These are phyloP conservation scores for Mortierella sp. DNA, from an alignment of 371 early-diverging fungal genomes.

Conservation along the genomic window DNA sequence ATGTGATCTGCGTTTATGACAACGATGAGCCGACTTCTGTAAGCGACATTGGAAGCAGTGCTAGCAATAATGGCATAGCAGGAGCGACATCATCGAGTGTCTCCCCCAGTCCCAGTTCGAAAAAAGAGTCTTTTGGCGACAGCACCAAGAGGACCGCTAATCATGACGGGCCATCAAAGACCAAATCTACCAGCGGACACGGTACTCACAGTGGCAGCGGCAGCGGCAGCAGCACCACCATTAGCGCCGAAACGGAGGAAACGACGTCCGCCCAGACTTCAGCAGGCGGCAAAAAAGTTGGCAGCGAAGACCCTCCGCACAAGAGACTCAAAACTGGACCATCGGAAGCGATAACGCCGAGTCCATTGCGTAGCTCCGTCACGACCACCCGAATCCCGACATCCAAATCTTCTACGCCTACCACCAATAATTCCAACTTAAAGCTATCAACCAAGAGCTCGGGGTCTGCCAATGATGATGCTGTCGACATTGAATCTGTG, in stretches of 20 bases:
- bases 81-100: background rate
- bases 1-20: constrained; percentile 45
- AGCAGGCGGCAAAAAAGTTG: background rate
- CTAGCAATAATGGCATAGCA: background rate
- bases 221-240: background rate
- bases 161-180: background rate
- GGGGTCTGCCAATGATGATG: constrained; percentile 12
- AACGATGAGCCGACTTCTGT: constrained; percentile 39
- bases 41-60: background rate
- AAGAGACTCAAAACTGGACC: constrained; percentile 28
- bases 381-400: constrained; percentile 7
- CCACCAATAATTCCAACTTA: background rate
- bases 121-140: background rate
- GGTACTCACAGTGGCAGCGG: background rate
- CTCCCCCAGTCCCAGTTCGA: background rate
- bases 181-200: background rate
- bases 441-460: constrained; percentile 7
- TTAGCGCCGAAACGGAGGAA: background rate
- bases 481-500: constrained; percentile 24
- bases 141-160: background rate
- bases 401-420: background rate
- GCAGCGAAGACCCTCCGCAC: constrained; percentile 10
- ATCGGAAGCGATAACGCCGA: constrained; percentile 17
- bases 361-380: constrained; percentile 32
- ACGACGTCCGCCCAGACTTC: background rate